A percentile compares a stretch with the other conserved stretches of the same genome.
Evolutionary conservation across 1,284 basidiomycete species (phyloP).

Genomic region (Pseudozyma tsukubaensis): DNA sequence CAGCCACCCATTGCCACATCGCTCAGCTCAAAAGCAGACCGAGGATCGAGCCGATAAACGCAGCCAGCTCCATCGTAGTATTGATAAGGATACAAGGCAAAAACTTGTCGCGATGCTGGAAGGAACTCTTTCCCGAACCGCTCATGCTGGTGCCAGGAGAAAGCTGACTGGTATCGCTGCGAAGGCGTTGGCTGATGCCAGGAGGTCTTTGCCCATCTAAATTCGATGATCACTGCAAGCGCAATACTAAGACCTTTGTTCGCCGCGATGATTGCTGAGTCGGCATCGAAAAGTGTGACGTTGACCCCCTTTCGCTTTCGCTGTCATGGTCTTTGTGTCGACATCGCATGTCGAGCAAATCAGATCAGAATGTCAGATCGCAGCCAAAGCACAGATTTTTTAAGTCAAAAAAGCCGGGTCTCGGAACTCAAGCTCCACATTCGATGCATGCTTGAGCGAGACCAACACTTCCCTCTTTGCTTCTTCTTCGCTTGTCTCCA

Average conservation of each 20-base stretch:
- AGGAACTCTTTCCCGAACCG: not conserved
- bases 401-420: not conserved
- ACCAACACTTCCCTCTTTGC: not conserved
- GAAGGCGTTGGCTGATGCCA: slow-evolving; percentile 13
- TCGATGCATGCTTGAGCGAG: not conserved
- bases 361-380: too few species aligned
- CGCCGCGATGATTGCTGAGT: too few species aligned
- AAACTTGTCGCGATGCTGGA: slow-evolving; percentile 20
- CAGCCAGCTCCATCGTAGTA: not conserved
- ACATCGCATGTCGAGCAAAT: too few species aligned
- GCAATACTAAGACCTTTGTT: too few species aligned
- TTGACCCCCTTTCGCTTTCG: too few species aligned
- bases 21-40: too few species aligned
- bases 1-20: not conserved
- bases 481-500: not conserved
- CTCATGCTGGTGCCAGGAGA: slow-evolving; percentile 4
- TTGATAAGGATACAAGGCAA: slow-evolving; percentile 13
- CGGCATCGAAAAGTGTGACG: not conserved
- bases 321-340: too few species aligned
- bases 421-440: not conserved
- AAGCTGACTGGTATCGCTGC: slow-evolving; percentile 9
- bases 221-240: not conserved
- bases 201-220: slow-evolving; percentile 22
- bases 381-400: not conserved
- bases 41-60: too few species aligned